These are phyloP conservation scores for Sequoia sempervirens DNA, from an alignment of 75 land plant species.

Conservation along the genomic window DNA sequence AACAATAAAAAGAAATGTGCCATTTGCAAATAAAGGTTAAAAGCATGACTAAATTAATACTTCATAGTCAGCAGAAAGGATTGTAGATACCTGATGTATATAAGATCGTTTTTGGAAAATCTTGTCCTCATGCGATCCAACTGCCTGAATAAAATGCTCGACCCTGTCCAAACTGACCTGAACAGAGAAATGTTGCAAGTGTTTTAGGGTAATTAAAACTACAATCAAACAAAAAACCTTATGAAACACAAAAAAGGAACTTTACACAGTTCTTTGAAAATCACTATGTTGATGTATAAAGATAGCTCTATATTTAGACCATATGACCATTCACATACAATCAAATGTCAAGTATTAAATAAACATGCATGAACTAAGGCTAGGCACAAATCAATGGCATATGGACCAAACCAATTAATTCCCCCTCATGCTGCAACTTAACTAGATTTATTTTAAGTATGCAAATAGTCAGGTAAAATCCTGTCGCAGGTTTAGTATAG, in stretches of 20 bases:
- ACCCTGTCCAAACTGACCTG: constrained; percentile 30
- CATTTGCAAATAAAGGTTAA: neutral
- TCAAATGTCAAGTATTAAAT: neutral
- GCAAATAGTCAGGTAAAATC: neutral
- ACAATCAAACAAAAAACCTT: neutral
- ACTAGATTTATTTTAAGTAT: neutral
- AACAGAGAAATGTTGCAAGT: neutral
- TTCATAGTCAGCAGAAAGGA: neutral
- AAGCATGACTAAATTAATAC: neutral
- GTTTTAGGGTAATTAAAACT: neutral
- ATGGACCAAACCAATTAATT: neutral
- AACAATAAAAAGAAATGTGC: neutral
- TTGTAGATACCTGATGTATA: constrained; percentile 23
- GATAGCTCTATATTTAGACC: neutral
- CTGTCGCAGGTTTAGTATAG: neutral
- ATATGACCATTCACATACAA: neutral
- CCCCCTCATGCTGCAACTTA: neutral
- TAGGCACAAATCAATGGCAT: no score
- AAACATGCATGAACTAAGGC: neutral
- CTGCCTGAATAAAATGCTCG: constrained; percentile 47
- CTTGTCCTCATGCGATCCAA: constrained; percentile 52
- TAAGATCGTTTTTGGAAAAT: constrained; percentile 58
- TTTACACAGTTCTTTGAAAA: neutral
- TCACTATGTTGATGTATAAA: neutral
- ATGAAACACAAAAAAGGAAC: neutral